Evolutionary conservation across 257 asterid genomes (phyloP).

Genomic region (Cinchona pubescens): DNA sequence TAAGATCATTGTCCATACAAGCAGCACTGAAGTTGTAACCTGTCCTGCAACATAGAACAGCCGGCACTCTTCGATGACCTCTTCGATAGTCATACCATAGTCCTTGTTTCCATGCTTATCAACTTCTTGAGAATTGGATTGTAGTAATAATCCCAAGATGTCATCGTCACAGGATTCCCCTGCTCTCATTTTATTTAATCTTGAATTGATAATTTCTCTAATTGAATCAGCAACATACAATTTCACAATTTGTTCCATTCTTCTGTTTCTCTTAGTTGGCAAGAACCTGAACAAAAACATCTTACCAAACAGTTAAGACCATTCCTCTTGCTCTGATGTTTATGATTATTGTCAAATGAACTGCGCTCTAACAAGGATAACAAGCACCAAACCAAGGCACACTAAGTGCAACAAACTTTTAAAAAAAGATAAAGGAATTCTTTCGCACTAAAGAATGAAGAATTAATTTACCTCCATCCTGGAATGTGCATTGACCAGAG

Average conservation of each 20-base stretch:
- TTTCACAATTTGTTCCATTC: neutral
- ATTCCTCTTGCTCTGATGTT: neutral
- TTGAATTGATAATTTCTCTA: neutral
- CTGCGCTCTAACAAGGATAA: neutral
- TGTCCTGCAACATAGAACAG: conserved; percentile 25
- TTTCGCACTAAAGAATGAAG: neutral
- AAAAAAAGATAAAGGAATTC: too few species aligned
- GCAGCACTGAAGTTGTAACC: conserved; percentile 23
- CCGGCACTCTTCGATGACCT: conserved; percentile 20
- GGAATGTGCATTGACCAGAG: neutral
- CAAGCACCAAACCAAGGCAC: neutral
- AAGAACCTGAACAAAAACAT: conserved; percentile 1
- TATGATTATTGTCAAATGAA: neutral
- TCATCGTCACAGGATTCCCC: conserved; percentile 16
- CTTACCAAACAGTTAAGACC: neutral
- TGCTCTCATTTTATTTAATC: conserved; percentile 2
- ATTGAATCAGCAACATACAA: neutral
- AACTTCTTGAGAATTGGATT: conserved; percentile 20
- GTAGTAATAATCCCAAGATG: conserved; percentile 23
- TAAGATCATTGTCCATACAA: conserved; percentile 24
- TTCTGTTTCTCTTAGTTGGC: conserved; percentile 7
- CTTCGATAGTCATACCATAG: conserved; percentile 19
- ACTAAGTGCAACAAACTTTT: too few species aligned
- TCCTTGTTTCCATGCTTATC: conserved; percentile 16
- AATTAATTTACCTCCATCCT: neutral